These are phyloP conservation scores for Boletus rubropictus DNA, from an alignment of 768 basidiomycete genomes.

Conservation along the genomic window DNA sequence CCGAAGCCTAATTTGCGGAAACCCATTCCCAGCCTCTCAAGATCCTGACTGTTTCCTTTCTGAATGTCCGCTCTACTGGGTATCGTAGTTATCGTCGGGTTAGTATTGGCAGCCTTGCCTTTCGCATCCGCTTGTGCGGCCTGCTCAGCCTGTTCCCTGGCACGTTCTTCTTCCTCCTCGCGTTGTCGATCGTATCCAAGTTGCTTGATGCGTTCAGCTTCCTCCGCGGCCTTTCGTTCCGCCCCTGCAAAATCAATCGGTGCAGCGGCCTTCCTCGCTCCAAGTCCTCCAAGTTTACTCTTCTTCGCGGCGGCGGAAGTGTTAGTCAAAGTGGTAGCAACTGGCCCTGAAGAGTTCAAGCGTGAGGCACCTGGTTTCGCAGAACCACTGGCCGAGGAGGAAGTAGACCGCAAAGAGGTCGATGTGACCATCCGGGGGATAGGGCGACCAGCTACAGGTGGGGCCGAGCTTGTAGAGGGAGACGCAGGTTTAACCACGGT, in stretches of 20 bases:
- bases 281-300: slow-evolving; percentile 68
- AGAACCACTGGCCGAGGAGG: slow-evolving; percentile 25
- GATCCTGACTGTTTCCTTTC: slow-evolving; percentile 42
- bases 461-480: slow-evolving; percentile 44
- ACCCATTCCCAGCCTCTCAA: slow-evolving; percentile 58
- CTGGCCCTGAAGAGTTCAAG: slow-evolving; percentile 37
- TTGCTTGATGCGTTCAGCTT: slow-evolving; percentile 87
- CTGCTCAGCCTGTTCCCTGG: slow-evolving; percentile 55
- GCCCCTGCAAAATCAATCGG: slow-evolving; percentile 93
- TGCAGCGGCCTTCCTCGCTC: slow-evolving; percentile 78
- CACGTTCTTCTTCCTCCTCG: slow-evolving; percentile 80
- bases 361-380: slow-evolving; percentile 40
- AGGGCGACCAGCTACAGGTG: slow-evolving; percentile 56
- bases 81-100: slow-evolving; percentile 21
- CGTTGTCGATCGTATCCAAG: slow-evolving; percentile 85
- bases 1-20: slow-evolving; percentile 83
- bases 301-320: slow-evolving; percentile 46
- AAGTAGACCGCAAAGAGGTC: slow-evolving; percentile 48
- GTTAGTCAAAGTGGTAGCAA: slow-evolving; percentile 25
- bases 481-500: slow-evolving; percentile 41
- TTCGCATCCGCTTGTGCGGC: slow-evolving; percentile 27
- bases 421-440: slow-evolving; percentile 62
- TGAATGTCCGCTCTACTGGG: slow-evolving; percentile 30
- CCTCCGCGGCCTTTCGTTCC: slow-evolving; percentile 82
- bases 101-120: slow-evolving; percentile 25